Conservation (phyloP, 169 alveolate genomes). For the Plasmodium ovale region DNA sequence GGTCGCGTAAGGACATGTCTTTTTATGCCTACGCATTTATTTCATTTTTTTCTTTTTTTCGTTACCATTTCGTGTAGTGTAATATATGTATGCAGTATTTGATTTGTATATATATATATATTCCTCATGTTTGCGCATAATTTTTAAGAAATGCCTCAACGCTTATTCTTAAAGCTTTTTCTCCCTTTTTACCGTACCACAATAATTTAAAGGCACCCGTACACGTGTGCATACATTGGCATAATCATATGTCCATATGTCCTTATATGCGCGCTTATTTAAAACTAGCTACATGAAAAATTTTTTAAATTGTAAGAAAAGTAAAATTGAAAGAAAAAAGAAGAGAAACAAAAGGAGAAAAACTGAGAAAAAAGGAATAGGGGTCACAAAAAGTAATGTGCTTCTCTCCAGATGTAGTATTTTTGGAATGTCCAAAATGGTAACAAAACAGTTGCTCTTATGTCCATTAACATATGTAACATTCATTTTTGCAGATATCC, state of each 20-base stretch:
- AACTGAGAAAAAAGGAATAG: too few relatives aligned
- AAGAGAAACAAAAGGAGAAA: too few relatives aligned
- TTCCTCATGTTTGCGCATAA: not conserved
- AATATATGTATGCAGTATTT: not conserved
- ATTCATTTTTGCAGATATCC: too few relatives aligned
- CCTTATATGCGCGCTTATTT: not conserved
- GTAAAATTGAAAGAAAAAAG: too few relatives aligned
- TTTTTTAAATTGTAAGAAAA: conserved; percentile 1
- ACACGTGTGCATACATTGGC: not conserved
- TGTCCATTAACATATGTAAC: too few relatives aligned
- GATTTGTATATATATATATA: conserved; percentile 5
- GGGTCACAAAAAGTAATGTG: too few relatives aligned
- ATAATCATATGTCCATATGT: not conserved
- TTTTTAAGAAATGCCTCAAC: conserved; percentile 10
- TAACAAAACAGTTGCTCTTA: too few relatives aligned
- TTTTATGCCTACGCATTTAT: too few relatives aligned
- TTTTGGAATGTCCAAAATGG: too few relatives aligned
- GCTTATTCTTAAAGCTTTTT: not conserved
- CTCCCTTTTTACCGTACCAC: not conserved
- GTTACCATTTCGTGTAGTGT: not conserved
- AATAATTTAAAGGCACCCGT: not conserved
- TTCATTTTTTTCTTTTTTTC: conserved; percentile 11
- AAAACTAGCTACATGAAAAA: not conserved
- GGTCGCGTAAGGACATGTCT: too few relatives aligned
- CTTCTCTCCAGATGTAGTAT: too few relatives aligned